Evolutionary conservation across 1,284 basidiomycete genomes (phyloP).

Genomic region (Pseudozyma hubeiensis): DNA sequence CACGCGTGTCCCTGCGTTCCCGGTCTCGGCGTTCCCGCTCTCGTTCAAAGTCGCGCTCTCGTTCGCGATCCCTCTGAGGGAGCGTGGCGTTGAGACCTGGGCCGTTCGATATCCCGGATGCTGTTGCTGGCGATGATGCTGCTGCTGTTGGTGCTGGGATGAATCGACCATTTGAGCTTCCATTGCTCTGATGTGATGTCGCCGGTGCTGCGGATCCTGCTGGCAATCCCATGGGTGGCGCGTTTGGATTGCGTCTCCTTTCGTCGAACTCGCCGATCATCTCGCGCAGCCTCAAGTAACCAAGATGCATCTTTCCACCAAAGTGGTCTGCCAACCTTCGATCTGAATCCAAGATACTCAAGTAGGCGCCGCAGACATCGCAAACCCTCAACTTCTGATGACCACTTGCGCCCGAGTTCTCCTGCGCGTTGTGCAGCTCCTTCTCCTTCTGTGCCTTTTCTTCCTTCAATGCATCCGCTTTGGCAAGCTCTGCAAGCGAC

Average conservation of each 20-base stretch:
- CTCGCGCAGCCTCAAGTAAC: slow-evolving; percentile 96
- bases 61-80: slow-evolving; percentile 40
- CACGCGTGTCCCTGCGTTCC: slow-evolving; percentile 46
- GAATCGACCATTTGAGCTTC: slow-evolving; percentile 12
- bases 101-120: slow-evolving; percentile 5
- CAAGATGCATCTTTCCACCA: slow-evolving; percentile 99
- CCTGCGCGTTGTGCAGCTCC: slow-evolving; percentile 94
- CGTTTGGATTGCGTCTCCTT: slow-evolving; percentile 38
- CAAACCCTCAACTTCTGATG: slow-evolving; percentile 99
- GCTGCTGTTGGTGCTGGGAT: slow-evolving; percentile 2
- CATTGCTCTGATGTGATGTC: slow-evolving; percentile 14
- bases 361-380: slow-evolving; percentile 98
- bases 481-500: slow-evolving; percentile 95
- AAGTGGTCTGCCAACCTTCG: slow-evolving; percentile 99
- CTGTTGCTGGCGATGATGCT: slow-evolving; percentile 1
- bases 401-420: slow-evolving; percentile 96
- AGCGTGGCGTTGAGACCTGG: slow-evolving; percentile 6
- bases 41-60: slow-evolving; percentile 47
- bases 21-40: slow-evolving; percentile 47
- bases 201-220: slow-evolving; percentile 4
- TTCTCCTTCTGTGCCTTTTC: slow-evolving; percentile 97
- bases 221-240: slow-evolving; percentile 41
- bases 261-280: slow-evolving; percentile 79
- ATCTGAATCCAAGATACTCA: slow-evolving; percentile 97
- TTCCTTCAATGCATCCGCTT: slow-evolving; percentile 95